Evolutionary conservation across 305 asterid genomes (phyloP).

Genomic region (Withania somnifera): DNA sequence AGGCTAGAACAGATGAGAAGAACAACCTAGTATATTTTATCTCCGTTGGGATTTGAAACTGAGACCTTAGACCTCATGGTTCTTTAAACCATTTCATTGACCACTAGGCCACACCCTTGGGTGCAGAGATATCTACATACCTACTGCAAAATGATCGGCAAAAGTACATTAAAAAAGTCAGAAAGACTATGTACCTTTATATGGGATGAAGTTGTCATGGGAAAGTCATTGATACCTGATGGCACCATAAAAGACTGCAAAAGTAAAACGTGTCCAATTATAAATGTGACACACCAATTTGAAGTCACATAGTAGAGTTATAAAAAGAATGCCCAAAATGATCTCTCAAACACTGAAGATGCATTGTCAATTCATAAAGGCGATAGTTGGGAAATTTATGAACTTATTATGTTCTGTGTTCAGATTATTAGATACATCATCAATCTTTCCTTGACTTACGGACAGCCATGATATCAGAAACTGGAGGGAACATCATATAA

Average conservation of each 20-base stretch:
- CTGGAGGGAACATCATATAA: neutral
- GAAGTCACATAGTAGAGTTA: neutral
- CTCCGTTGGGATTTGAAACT: no score
- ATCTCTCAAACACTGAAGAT: neutral
- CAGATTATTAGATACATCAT: neutral
- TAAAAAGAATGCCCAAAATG: neutral
- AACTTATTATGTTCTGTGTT: neutral
- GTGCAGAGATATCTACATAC: neutral
- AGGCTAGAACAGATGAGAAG: no score
- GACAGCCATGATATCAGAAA: neutral
- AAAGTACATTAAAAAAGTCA: neutral
- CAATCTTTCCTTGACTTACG: neutral
- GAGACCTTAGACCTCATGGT: no score
- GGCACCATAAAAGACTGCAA: constrained; percentile 95
- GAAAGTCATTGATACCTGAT: constrained; percentile 93
- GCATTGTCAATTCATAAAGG: neutral
- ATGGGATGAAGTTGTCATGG: constrained; percentile 81
- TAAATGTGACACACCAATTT: neutral
- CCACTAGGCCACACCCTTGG: no score
- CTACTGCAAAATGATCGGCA: neutral
- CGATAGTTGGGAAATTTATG: neutral
- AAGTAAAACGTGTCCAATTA: neutral
- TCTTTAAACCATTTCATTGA: no score
- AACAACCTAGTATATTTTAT: no score
- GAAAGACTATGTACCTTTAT: constrained; percentile 53